Base-by-base conservation (phyloP, 345 rosid species). In the Eucalyptus grandis region DNA sequence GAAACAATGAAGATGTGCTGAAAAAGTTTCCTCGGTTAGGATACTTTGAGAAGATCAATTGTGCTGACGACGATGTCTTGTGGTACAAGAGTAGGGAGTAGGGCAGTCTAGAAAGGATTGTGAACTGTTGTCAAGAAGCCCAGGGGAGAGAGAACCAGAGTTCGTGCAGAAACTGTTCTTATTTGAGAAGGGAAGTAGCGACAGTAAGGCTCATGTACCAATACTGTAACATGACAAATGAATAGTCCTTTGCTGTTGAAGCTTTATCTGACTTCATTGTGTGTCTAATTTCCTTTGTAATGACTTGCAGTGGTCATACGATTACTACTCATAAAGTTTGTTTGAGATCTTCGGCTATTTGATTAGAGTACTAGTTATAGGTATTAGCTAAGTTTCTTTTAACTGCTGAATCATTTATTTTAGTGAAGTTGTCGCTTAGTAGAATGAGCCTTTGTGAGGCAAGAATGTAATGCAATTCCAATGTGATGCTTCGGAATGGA, bases 391-490 rank as follows among this genome's bases (percentile, higher is more conserved):
- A 56, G 27, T 56, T 21, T 21, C 12, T 56, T 56, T 56, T 56
- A 21, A 0, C 0, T 0, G 62, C 0, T 56, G 60, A 54, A 54
- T 56, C 27, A 21, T 0, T 0, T 56, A 56, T 4, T 0, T 54
- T 1, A 22, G 1, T 24, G 8, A 24, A 9, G 26, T 56, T 21
- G 27, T 24, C 0, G 27, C 62, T 22, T 0, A 24, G 27, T 56
- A 9, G 30, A 56, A 24, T 56, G 62, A 22, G 62, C 62, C 62
- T 56, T 24, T 56, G 62, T 17, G 24, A 17, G 56, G 56, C 24
- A 53, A 53, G 0, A 53, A 53, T 7, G 24, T 7, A 7, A 17
- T 53, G 0, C 9, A 17, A 53, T 53, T 53, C 7, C 56, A 53
- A 0, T 7, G 0, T 17, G 56, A 53, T 53, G 4, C 56, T 17